phyloP scores from a whole-genome alignment of 805 yeast genomes.

The Starmerella tilneyi region DNA sequence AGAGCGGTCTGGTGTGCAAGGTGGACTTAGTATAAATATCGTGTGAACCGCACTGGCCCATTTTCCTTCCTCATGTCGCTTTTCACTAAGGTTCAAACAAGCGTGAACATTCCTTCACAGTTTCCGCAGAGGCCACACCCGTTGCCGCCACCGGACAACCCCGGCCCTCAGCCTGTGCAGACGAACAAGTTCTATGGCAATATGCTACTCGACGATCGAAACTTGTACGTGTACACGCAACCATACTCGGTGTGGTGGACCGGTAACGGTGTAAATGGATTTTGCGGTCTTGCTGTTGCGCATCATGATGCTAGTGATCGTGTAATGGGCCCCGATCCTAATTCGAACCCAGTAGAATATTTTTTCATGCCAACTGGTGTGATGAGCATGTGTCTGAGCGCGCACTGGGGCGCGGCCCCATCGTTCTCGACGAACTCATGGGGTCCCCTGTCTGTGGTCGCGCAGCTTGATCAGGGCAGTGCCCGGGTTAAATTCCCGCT shows the following conservation, averaged over 20 bases:
- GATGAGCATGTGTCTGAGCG: slow-evolving; percentile 48
- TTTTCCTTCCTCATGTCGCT: slow-evolving; percentile 27
- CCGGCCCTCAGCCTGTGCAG: slow-evolving; percentile 42
- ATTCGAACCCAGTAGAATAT: slow-evolving; percentile 35
- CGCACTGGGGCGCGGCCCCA: slow-evolving; percentile 40
- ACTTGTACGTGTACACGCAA: slow-evolving; percentile 46
- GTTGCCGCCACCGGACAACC: slow-evolving; percentile 33
- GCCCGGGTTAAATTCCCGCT: slow-evolving; percentile 43
- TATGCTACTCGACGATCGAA: slow-evolving; percentile 48
- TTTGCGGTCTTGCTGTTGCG: slow-evolving; percentile 53
- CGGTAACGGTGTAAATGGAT: slow-evolving; percentile 30
- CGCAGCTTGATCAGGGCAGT: slow-evolving; percentile 17
- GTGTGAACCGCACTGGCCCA: not conserved
- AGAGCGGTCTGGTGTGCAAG: no score
- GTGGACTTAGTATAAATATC: not conserved
- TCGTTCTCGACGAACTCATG: slow-evolving; percentile 36
- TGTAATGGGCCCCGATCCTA: slow-evolving; percentile 39
- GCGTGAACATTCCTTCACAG: slow-evolving; percentile 35
- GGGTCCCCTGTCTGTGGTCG: slow-evolving; percentile 26
- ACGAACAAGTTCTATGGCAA: slow-evolving; percentile 74
- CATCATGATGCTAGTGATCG: slow-evolving; percentile 42
- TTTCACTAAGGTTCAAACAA: slow-evolving; percentile 39
- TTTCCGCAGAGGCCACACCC: slow-evolving; percentile 35
- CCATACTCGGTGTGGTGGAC: slow-evolving; percentile 63
- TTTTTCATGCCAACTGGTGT: slow-evolving; percentile 48